Evolutionary conservation across 768 basidiomycete species (phyloP), one percentile per base, ranked within the genome.

Genomic region (Suillus spraguei): DNA sequence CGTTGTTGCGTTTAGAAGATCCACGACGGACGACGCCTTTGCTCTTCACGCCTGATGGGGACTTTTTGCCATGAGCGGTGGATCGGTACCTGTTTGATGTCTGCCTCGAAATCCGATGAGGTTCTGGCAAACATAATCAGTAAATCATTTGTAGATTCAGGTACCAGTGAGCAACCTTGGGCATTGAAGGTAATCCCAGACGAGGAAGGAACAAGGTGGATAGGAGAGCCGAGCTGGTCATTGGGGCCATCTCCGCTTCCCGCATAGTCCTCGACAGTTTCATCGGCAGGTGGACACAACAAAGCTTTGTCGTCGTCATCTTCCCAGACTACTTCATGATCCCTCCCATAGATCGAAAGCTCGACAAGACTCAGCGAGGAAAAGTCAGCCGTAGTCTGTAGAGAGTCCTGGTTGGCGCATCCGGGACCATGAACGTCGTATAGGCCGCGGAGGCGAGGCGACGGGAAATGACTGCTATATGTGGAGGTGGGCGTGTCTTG

Each of bases 391-490:
- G 66, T 62, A n/a, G 55, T 76, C 41, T 74, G 74, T 9, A 58
- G 63, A 8, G 65, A 54, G 49, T 74, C 64, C 38, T 63, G 36
- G 59, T 74, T 74, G 28, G 53, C 59, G 28, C 65, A 65, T 4
- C 74, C 69, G 2, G 73, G 73, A 22, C 72, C 73, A 17, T 35
- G 71, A 10, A 72, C 38, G 52, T 74, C 74, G 44, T 74, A 76
- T 60, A 74, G 69, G 11, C 74, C 74, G 16, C 67, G 73, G 47
- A 74, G 72, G 46, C 73, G 73, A 35, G 74, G 74, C 10, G 74
- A 67, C 20, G 66, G 41, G 10, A 54, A 44, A 32, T 59, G 63
- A 24, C 13, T 24, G 20, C 14, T 32, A 16, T 65, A 66, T 54
- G 65, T 55, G 42, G 47, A 32, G 32, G 63, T 59, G 0, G 74